Evolutionary conservation across 1,284 basidiomycete genomes (phyloP), one percentile per base, ranked within the genome.

Genomic region (Tetrapyrgos nigripes): DNA sequence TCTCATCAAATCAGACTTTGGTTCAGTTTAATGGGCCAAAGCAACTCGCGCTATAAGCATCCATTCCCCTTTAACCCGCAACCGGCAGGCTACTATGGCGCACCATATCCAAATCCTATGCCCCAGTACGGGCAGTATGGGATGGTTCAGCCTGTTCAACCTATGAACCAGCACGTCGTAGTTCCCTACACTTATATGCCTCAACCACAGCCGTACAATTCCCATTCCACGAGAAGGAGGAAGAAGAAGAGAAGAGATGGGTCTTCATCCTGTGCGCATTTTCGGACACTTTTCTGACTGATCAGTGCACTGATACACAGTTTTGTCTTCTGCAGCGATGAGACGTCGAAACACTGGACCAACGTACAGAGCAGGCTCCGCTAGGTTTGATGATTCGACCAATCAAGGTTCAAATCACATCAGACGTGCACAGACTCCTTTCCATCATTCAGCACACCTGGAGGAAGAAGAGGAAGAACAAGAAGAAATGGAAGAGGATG

Each of bases 351-450:
- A 14, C 48, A 28, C 4, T 31, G 23, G 27, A 44, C 48, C 31
- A 50, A 50, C 50, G 31, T 10, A 14, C 21, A 19, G 3, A 24
- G 49, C 37, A 27, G 40, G 37, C 9, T 44, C 51, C 4, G 50
- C 55, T 35, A 58, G 45, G 10, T 58, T 58, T 48, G 50, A 50
- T 10, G 19, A 29, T 21, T 43, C 56, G 2, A 26, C 46, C 35
- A 17, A 40, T 17, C 37, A 28, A 17, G 2, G 28, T 17, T 27
- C 48, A 51, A 6, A 44, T 14, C 6, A 5, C 9, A 8, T 44
- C 28, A 24, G 56, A 10, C 56, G 50, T 31, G 50, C 56, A 23
- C 56, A 58, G 29, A 58, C 56, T 10, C 56, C 56, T 9, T 58
- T 47, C n/a, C 50, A 52, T 13, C 43, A 23, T 3, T 17, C 56